Conservation (phyloP, 495 filamentous ascomycete genomes). For the Bacidia gigantensis region DNA sequence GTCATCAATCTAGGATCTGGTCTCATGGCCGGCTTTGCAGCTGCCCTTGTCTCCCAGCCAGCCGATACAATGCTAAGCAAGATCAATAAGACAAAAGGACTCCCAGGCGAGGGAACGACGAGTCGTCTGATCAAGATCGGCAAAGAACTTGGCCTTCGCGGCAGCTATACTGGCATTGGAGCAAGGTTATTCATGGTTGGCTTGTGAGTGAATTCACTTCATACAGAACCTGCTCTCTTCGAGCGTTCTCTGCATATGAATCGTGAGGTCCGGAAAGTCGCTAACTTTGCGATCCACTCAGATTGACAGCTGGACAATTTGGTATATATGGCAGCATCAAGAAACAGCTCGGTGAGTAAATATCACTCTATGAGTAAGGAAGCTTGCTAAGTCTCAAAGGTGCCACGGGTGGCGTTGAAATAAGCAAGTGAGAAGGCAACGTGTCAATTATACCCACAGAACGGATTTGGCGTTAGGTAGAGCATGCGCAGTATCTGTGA, state of each 20-base stretch:
- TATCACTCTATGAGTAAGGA: constrained; percentile 15
- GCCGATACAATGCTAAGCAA: constrained; percentile 98
- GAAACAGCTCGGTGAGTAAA: constrained; percentile 26
- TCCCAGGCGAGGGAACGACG: constrained; percentile 86
- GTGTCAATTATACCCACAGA: neutral
- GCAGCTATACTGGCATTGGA: constrained; percentile 83
- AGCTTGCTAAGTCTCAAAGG: constrained; percentile 52
- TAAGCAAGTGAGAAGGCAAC: constrained; percentile 33
- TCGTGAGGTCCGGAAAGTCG: neutral
- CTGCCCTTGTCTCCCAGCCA: constrained; percentile 90
- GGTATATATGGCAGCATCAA: constrained; percentile 83
- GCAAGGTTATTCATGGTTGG: constrained; percentile 64
- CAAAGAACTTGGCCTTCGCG: constrained; percentile 81
- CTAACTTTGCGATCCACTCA: constrained; percentile 36
- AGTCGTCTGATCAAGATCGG: constrained; percentile 89
- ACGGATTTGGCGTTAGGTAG: neutral
- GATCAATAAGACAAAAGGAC: constrained; percentile 99
- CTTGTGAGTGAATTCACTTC: too few species aligned
- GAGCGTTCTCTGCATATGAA: neutral
- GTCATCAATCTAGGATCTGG: constrained; percentile 86
- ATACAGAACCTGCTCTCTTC: neutral
- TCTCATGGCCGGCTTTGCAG: constrained; percentile 95
- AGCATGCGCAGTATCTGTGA: too few species aligned
- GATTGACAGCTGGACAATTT: constrained; percentile 88
- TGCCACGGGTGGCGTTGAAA: constrained; percentile 69